These are phyloP conservation scores for Striga hermonthica DNA, from an alignment of 305 asterid genomes.

Conservation along the genomic window DNA sequence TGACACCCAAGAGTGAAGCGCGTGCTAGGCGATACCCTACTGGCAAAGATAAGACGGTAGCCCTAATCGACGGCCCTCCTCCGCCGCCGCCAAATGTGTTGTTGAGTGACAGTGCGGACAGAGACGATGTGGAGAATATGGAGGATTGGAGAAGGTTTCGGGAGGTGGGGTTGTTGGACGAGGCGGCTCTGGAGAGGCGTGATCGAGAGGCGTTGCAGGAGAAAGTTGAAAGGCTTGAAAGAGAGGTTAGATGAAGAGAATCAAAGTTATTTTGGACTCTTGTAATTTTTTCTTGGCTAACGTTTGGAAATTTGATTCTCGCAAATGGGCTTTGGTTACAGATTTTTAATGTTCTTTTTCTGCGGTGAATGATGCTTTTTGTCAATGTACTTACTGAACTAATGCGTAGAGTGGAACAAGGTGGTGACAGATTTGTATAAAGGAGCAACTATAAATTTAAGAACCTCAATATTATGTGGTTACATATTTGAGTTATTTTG, in stretches of 20 bases:
- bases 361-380: too few relatives aligned
- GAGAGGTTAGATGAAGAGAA: constrained; percentile 47
- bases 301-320: constrained; percentile 5
- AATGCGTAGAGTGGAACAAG: too few relatives aligned
- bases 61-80: constrained; percentile 50
- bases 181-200: constrained; percentile 54
- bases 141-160: constrained; percentile 87
- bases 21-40: constrained; percentile 38
- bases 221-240: constrained; percentile 47
- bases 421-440: too few relatives aligned
- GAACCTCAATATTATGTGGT: too few relatives aligned
- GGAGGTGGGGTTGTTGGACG: constrained; percentile 79
- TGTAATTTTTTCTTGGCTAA: neutral
- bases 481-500: too few relatives aligned
- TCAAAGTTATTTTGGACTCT: neutral
- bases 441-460: too few relatives aligned
- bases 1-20: constrained; percentile 38
- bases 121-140: constrained; percentile 49
- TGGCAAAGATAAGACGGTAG: constrained; percentile 58
- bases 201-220: constrained; percentile 55
- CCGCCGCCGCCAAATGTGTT: constrained; percentile 63
- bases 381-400: too few relatives aligned
- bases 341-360: too few relatives aligned
- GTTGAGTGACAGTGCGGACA: constrained; percentile 47
- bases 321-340: constrained; percentile 16